Evolutionary conservation across 108 stramenopile genomes (phyloP), one percentile per base, ranked within the genome.

Genomic region (Nitzschia palea): DNA sequence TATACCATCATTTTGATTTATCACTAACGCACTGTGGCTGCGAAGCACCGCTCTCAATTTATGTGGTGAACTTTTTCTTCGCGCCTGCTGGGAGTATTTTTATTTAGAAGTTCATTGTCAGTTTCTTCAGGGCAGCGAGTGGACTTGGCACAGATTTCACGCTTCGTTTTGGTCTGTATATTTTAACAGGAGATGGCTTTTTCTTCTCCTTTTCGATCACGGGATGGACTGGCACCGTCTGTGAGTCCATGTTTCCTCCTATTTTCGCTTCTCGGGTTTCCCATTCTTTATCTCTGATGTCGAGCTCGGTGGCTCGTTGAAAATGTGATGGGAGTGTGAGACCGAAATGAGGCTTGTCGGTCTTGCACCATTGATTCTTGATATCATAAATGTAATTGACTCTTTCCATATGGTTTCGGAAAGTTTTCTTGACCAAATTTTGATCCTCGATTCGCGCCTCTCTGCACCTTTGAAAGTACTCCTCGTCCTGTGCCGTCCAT

Each of bases 361-460:
- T 68, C 67, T 60, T 68, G 40, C 34, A 51, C 52, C 62, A 76
- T 50, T 68, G 74, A 31, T 76, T 76, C 44, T 76, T 76, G 4
- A 68, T 68, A 3, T 64, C 74, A 34, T 76, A 68, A 20, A 68
- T 68, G 32, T 64, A 53, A 26, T 68, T 52, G 0, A 68, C 67
- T 4, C 40, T 62, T 8, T 76, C 60, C 54, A 76, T 43, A 44
- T 76, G 74, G 15, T 35, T 57, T 18, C 28, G 42, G 32, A 76
- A 53, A 4, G 50, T 35, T 5, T 30, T 36, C 34, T 55, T 63
- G 36, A 68, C 43, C 47, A 55, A 44, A 23, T 18, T 56, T 54
- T 76, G 67, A 27, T 66, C 62, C 23, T 63, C 60, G 29, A 44
- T 67, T 44, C 74, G 52, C 9, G 59, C 20, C 43, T 50, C 51